phyloP scores from a whole-genome alignment of 2,329 filamentous ascomycete species.

The Shiraia sp. region DNA sequence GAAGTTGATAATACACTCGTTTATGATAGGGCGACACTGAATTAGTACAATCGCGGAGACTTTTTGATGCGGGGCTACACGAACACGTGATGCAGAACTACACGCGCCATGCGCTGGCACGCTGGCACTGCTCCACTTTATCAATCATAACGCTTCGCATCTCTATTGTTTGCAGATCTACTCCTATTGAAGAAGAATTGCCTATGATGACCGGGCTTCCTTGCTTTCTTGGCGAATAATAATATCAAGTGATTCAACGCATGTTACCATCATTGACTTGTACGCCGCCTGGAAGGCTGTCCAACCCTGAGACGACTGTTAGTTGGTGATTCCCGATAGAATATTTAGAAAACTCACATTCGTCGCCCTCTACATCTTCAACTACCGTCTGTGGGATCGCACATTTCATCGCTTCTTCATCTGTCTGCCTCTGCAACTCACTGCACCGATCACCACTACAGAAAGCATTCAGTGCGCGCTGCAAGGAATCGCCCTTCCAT shows the following conservation, averaged over 20 bases:
- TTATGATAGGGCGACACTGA: too few species aligned
- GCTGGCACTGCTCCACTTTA: too few species aligned
- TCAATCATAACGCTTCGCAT: too few species aligned
- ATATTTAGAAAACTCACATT: slow-evolving; percentile 15
- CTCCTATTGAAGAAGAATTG: too few species aligned
- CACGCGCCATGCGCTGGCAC: not conserved
- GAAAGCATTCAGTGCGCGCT: slow-evolving; percentile 31
- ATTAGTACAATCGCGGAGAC: too few species aligned
- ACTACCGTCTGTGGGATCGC: slow-evolving; percentile 29
- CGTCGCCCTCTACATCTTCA: slow-evolving; percentile 29
- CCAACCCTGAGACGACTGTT: too few species aligned
- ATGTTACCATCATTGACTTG: not conserved
- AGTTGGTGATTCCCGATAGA: too few species aligned
- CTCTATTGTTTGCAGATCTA: too few species aligned
- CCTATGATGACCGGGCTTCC: too few species aligned
- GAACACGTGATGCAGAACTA: not conserved
- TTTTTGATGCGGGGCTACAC: too few species aligned
- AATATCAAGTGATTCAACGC: not conserved
- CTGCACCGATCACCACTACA: slow-evolving; percentile 33
- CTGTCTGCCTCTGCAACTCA: slow-evolving; percentile 28
- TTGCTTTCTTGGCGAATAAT: too few species aligned
- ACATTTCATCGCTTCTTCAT: slow-evolving; percentile 35
- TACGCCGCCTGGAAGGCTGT: not conserved
- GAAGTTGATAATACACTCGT: too few species aligned
- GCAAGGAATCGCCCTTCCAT: slow-evolving; percentile 35